These are phyloP conservation scores for Penicillium rolfsii DNA, from an alignment of 2,329 filamentous ascomycete genomes.

Conservation along the genomic window DNA sequence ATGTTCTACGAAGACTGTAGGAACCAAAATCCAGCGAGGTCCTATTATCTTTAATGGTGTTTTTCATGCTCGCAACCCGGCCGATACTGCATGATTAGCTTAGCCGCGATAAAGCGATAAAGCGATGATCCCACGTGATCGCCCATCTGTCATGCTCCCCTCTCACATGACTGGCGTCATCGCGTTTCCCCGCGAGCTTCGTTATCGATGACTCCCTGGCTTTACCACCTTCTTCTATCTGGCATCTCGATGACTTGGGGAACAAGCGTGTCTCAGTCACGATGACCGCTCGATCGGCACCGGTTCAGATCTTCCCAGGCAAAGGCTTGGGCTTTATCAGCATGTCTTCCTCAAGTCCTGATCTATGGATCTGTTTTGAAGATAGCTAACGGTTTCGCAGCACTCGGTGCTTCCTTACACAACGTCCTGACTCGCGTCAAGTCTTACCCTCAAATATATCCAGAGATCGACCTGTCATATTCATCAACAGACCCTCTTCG, in stretches of 20 bases:
- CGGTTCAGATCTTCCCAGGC: conserved; percentile 68
- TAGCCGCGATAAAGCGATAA: neutral
- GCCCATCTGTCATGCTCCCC: conserved; percentile 15
- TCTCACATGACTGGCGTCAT: conserved; percentile 31
- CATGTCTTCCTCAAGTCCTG: conserved; percentile 32
- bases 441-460: conserved; percentile 79
- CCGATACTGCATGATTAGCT: neutral
- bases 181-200: conserved; percentile 10
- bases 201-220: conserved; percentile 8
- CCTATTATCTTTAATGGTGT: neutral
- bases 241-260: conserved; percentile 11
- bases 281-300: conserved; percentile 42
- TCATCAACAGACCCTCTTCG: conserved; percentile 73
- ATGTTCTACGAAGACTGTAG: too few species aligned
- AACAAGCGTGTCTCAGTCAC: conserved; percentile 20
- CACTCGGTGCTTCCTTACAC: conserved; percentile 87
- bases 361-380: conserved; percentile 14
- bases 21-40: too few species aligned
- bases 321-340: conserved; percentile 67
- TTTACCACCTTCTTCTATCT: conserved; percentile 13
- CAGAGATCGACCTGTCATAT: conserved; percentile 80
- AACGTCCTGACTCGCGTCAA: conserved; percentile 87
- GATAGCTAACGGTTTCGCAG: conserved; percentile 52
- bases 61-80: neutral
- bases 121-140: conserved; percentile 1